Conservation (phyloP, 176 grass and related monocot species). For the Phragmites australis region DNA sequence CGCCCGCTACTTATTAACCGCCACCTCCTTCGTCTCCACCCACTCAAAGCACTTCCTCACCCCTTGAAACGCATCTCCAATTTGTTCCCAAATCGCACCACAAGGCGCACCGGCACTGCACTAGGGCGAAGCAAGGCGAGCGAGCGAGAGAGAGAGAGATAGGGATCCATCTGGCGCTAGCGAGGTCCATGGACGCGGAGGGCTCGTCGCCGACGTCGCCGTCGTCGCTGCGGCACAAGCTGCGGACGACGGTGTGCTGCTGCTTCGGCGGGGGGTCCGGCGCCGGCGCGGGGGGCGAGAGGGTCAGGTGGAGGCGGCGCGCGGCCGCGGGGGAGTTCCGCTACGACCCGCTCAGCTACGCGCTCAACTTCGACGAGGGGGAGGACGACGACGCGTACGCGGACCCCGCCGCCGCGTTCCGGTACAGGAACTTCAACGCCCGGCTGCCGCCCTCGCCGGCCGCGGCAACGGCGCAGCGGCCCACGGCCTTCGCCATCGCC, state of each 20-base stretch:
- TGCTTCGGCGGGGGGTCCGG: conserved; percentile 51
- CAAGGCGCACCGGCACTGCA: too few relatives aligned
- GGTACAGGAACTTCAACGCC: conserved; percentile 55
- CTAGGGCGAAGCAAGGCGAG: not conserved
- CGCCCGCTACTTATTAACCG: not conserved
- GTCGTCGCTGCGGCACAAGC: conserved; percentile 45
- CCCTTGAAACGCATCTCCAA: not conserved
- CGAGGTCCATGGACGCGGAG: conserved; percentile 39
- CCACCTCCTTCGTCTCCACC: not conserved
- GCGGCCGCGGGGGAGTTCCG: conserved; percentile 52
- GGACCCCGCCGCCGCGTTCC: conserved; percentile 27
- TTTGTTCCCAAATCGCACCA: not conserved
- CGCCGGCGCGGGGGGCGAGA: conserved; percentile 10
- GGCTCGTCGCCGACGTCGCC: conserved; percentile 14
- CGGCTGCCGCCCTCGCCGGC: conserved; percentile 47
- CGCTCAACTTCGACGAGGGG: conserved; percentile 90
- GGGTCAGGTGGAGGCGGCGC: conserved; percentile 30
- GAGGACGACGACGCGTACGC: conserved; percentile 29
- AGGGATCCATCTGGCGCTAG: not conserved
- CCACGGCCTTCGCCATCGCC: conserved; percentile 31
- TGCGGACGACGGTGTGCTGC: conserved; percentile 62
- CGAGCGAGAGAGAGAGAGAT: not conserved
- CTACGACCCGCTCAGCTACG: conserved; percentile 90
- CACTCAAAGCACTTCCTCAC: not conserved
- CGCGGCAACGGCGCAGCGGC: not conserved